Conservation (phyloP, 2,329 filamentous ascomycete species). For the Cordyceps pruinosa region DNA sequence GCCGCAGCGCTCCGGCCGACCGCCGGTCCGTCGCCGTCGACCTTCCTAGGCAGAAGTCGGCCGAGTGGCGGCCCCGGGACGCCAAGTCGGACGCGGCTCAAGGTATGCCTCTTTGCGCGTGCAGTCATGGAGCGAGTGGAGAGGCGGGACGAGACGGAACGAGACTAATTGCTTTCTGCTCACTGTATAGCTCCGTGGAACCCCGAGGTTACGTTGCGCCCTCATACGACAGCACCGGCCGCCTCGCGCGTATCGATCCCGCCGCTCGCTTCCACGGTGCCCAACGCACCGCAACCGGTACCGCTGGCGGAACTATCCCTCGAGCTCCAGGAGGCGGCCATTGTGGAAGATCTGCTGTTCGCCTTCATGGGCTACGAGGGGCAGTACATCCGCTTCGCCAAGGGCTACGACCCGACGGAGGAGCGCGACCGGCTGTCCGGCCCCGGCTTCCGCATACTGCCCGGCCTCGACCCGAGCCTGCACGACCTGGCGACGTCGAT, state of each 20-base stretch:
- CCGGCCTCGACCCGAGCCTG: slow-evolving; percentile 84
- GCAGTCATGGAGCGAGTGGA: no score
- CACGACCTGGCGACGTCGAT: slow-evolving; percentile 82
- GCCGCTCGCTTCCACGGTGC: slow-evolving; percentile 70
- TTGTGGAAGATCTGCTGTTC: slow-evolving; percentile 86
- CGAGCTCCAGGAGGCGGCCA: slow-evolving; percentile 75
- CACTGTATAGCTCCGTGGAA: slow-evolving; percentile 59
- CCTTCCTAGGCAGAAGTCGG: slow-evolving; percentile 32
- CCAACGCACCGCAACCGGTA: slow-evolving; percentile 60
- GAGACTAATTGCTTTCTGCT: no score
- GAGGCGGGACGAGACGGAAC: no score
- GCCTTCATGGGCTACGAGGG: slow-evolving; percentile 98
- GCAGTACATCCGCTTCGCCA: slow-evolving; percentile 86
- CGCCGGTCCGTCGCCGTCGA: slow-evolving; percentile 30
- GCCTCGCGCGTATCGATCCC: slow-evolving; percentile 57
- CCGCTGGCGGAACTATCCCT: slow-evolving; percentile 67
- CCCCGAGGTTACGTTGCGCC: slow-evolving; percentile 68
- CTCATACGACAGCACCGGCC: slow-evolving; percentile 62
- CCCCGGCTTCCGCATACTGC: slow-evolving; percentile 69
- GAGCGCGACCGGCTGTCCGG: slow-evolving; percentile 85
- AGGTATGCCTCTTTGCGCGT: slow-evolving; percentile 35
- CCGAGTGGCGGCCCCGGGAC: slow-evolving; percentile 40
- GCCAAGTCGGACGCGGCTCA: slow-evolving; percentile 40
- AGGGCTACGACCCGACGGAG: slow-evolving; percentile 72
- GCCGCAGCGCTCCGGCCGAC: slow-evolving; percentile 32